Conservation (phyloP, 176 grass and related monocot species). For the Pharus latifolius region DNA sequence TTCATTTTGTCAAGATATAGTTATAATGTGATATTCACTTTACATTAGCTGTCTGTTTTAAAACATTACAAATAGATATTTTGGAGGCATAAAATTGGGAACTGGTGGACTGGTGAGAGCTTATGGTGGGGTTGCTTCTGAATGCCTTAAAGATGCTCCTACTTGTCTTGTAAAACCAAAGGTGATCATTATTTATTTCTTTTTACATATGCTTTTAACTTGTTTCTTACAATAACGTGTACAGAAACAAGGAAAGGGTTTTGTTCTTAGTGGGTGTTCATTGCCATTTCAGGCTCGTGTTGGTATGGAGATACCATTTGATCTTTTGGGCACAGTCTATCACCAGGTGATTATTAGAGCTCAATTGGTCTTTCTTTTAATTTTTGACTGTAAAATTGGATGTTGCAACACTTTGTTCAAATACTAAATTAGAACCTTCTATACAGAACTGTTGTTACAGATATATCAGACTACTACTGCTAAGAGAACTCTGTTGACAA, state of each 20-base stretch:
- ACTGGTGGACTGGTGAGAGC: slow-evolving; percentile 86
- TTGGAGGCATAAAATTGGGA: slow-evolving; percentile 93
- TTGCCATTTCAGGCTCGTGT: slow-evolving; percentile 44
- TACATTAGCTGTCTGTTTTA: not conserved
- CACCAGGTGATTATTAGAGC: slow-evolving; percentile 55
- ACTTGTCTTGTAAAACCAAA: slow-evolving; percentile 91
- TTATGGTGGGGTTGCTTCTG: slow-evolving; percentile 85
- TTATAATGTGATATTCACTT: not conserved
- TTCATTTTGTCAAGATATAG: not conserved
- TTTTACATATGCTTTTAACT: not conserved
- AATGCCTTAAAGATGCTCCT: slow-evolving; percentile 75
- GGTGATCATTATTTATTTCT: slow-evolving; percentile 18
- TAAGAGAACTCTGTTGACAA: not conserved
- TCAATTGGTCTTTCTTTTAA: not conserved
- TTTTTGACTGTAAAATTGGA: not conserved
- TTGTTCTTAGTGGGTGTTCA: slow-evolving; percentile 10
- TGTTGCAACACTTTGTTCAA: not conserved
- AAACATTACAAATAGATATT: slow-evolving; percentile 49
- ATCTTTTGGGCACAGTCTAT: slow-evolving; percentile 77
- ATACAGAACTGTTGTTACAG: not conserved
- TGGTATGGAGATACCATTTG: slow-evolving; percentile 91
- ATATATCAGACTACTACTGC: not conserved
- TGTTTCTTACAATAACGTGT: slow-evolving; percentile 11
- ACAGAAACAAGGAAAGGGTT: not conserved
- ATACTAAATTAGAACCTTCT: not conserved